Base-by-base conservation (phyloP, 208 protist genomes). In the Wallacemonas rigidus region DNA sequence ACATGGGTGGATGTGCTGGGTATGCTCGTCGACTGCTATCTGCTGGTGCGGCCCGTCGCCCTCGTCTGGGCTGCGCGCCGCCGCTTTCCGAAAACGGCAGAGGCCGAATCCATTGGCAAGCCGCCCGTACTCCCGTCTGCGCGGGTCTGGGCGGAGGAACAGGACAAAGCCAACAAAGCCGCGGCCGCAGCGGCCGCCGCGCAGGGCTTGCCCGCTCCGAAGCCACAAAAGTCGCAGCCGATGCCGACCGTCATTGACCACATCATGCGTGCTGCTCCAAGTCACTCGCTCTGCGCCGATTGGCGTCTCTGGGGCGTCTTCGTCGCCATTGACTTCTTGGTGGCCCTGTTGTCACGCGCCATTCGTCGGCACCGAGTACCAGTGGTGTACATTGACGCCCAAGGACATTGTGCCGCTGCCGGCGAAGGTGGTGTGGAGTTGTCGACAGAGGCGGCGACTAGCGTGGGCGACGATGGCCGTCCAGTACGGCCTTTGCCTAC, bases 1-100 rank as follows among this genome's bases (percentile, higher is more conserved):
- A 90, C 83, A 38, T 86, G 77, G 61, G 54, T 91, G 1, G 91
- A 96, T 69, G 67, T 93, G 17, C 76, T 96, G 2, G 88, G 84
- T 12, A 70, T 93, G 69, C n/a, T 82, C 6, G 76, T 94, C 8
- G 91, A 96, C 73, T 35, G 74, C 17, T 83, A 86, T 69, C 68
- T 91, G 14, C 73, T 94, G 11, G 51, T 94, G 6, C 82, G 91
- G 0, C 91, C 91, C n/a, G 69, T 96, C 14, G 71, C 92, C 11
- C 44, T 94, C 15, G 67, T 93, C 3, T 74, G 70, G 38, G 84
- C 70, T 41, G 87, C 85, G 4, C 80, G 77, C 15, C 83, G 76
- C 67, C 67, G 44, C 15, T 94, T 88, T 64, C 76, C 88, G 1
- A 65, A 51, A 43, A 45, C 47, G 2, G 44, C 26, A 15, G 73